These are phyloP conservation scores for Amanita subjunquillea DNA, from an alignment of 768 basidiomycete genomes.

Conservation along the genomic window DNA sequence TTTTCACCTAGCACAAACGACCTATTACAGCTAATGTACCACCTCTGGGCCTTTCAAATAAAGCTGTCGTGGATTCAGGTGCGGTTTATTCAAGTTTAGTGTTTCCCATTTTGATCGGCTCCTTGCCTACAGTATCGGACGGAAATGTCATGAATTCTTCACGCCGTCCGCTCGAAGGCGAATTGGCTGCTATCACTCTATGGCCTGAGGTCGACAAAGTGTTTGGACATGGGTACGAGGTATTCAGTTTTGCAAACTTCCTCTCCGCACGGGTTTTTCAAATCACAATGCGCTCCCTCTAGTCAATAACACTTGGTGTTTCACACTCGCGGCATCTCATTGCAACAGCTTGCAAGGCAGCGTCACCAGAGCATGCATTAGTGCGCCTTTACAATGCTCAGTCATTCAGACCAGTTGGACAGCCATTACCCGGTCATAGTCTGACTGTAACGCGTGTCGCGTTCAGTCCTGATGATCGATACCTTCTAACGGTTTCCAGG, in stretches of 20 bases:
- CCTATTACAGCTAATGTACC: conserved; percentile 84
- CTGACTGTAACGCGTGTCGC: conserved; percentile 85
- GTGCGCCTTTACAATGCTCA: conserved; percentile 72
- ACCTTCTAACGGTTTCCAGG: conserved; percentile 77
- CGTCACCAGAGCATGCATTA: conserved; percentile 80
- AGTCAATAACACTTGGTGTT: conserved; percentile 76
- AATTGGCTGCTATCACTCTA: conserved; percentile 75
- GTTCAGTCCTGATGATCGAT: conserved; percentile 80
- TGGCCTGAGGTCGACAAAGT: conserved; percentile 98
- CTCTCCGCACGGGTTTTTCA: not conserved
- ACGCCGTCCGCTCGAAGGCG: conserved; percentile 78
- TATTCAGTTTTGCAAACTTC: conserved; percentile 16
- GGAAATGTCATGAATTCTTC: conserved; percentile 3
- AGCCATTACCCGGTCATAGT: conserved; percentile 71
- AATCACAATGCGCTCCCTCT: not conserved
- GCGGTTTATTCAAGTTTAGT: not conserved
- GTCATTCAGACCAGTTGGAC: conserved; percentile 61
- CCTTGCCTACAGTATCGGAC: conserved; percentile 2
- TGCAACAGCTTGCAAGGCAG: conserved; percentile 88
- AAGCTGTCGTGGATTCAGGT: conserved; percentile 67
- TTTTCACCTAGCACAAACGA: conserved; percentile 33
- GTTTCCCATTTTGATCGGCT: not conserved
- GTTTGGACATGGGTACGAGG: conserved; percentile 98
- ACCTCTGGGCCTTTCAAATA: conserved; percentile 90
- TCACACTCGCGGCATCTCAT: conserved; percentile 62